Conservation (phyloP, 1,139 yeast genomes). For the Yamadazyma blattariae region DNA sequence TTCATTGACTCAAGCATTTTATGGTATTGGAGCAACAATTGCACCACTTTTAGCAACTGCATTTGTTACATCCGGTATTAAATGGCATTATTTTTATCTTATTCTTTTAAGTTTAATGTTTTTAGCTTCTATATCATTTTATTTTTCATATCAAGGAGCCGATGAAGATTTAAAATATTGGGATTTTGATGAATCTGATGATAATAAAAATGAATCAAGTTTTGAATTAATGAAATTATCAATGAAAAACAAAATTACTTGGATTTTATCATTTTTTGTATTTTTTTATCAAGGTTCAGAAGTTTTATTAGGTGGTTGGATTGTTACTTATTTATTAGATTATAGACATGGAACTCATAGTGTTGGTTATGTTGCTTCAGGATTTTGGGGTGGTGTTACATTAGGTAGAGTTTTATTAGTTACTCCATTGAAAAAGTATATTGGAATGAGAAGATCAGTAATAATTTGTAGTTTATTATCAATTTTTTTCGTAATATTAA, state of each 20-base stretch:
- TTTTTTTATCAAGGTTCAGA: constrained; percentile 68
- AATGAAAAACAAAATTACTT: constrained; percentile 43
- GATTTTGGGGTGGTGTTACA: constrained; percentile 71
- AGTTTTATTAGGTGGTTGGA: constrained; percentile 70
- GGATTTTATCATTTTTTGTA: constrained; percentile 53
- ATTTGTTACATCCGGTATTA: constrained; percentile 44
- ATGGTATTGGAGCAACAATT: constrained; percentile 63
- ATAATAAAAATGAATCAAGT: constrained; percentile 1
- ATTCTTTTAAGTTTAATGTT: constrained; percentile 42
- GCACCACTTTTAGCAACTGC: constrained; percentile 59
- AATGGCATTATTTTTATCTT: constrained; percentile 55
- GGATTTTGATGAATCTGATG: constrained; percentile 21
- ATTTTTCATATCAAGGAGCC: constrained; percentile 39
- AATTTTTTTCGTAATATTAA: constrained; percentile 32
- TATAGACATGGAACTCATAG: constrained; percentile 49
- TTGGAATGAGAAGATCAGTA: constrained; percentile 50
- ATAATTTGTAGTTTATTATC: constrained; percentile 30
- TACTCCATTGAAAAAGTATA: constrained; percentile 30
- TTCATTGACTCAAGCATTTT: constrained; percentile 55
- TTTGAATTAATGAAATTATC: constrained; percentile 23
- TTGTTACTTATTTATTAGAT: constrained; percentile 58
- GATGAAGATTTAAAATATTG: constrained; percentile 39
- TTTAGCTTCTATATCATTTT: constrained; percentile 22
- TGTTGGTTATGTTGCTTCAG: constrained; percentile 66
- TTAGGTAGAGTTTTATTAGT: constrained; percentile 54